phyloP scores from a whole-genome alignment of 306 rosid species.

The Vicia villosa region DNA sequence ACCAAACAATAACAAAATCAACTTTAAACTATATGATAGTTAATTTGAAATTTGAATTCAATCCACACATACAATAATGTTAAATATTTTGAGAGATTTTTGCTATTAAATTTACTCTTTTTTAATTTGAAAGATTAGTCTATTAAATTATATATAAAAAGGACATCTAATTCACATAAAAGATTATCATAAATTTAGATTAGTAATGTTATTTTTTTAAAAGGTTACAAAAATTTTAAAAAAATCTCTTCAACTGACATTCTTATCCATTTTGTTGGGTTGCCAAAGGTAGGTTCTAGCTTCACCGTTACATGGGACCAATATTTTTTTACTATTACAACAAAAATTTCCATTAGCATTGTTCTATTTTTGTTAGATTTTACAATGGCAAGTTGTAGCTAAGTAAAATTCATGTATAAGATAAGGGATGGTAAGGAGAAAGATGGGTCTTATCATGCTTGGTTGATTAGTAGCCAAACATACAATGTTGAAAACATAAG shows the following conservation, averaged over 20 bases:
- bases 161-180: too few relatives aligned
- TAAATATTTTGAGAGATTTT: too few relatives aligned
- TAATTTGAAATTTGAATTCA: too few relatives aligned
- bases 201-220: not conserved
- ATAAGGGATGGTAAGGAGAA: slow-evolving; percentile 29
- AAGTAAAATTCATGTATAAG: slow-evolving; percentile 35
- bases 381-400: slow-evolving; percentile 13
- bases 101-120: too few relatives aligned
- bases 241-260: slow-evolving; percentile 31
- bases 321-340: not conserved
- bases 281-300: slow-evolving; percentile 6
- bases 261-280: slow-evolving; percentile 33
- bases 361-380: not conserved
- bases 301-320: not conserved
- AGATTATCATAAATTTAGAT: not conserved
- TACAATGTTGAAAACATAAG: slow-evolving; percentile 24
- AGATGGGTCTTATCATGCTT: slow-evolving; percentile 41
- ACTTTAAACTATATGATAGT: too few relatives aligned
- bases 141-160: too few relatives aligned
- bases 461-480: slow-evolving; percentile 39
- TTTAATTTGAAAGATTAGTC: too few relatives aligned
- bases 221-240: not conserved
- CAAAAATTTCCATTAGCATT: not conserved
- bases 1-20: too few relatives aligned
- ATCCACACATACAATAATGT: too few relatives aligned